phyloP scores from a whole-genome alignment of 768 basidiomycete genomes.

The Mycena polygramma region DNA sequence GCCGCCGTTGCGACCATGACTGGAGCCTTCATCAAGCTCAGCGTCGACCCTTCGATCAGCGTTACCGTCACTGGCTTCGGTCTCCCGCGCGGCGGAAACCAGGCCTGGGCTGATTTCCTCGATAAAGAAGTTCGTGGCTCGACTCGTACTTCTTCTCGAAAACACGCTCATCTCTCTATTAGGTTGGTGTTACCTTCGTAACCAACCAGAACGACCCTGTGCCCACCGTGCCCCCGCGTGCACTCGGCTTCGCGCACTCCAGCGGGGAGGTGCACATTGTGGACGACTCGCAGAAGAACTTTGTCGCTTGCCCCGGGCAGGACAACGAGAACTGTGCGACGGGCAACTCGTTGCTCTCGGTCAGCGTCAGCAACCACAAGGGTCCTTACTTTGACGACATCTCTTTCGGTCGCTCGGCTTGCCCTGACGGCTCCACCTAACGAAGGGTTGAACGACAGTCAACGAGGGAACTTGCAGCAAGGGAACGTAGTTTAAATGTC shows the following conservation, averaged over 20 bases:
- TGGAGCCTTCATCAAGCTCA: slow-evolving; percentile 52
- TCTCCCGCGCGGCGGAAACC: slow-evolving; percentile 60
- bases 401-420: slow-evolving; percentile 41
- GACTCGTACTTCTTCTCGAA: too few relatives aligned
- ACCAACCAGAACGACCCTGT: slow-evolving; percentile 59
- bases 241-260: slow-evolving; percentile 51
- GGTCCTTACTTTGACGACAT: slow-evolving; percentile 50
- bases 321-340: slow-evolving; percentile 46
- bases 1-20: slow-evolving; percentile 63
- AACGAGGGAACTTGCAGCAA: too few relatives aligned
- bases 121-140: slow-evolving; percentile 45
- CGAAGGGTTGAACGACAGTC: too few relatives aligned
- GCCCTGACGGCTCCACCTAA: slow-evolving; percentile 12
- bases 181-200: slow-evolving; percentile 46
- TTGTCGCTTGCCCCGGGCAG: slow-evolving; percentile 53
- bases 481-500: not conserved
- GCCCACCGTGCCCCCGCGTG: slow-evolving; percentile 51
- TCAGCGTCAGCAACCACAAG: slow-evolving; percentile 35
- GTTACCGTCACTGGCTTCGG: slow-evolving; percentile 55
- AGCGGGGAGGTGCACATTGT: slow-evolving; percentile 56
- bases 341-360: slow-evolving; percentile 1
- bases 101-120: slow-evolving; percentile 58
- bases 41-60: slow-evolving; percentile 48
- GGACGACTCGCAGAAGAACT: slow-evolving; percentile 40
- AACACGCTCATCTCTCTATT: not conserved